Evolutionary conservation across 2,329 filamentous ascomycete species (phyloP).

Genomic region (Annulohypoxylon truncatum): DNA sequence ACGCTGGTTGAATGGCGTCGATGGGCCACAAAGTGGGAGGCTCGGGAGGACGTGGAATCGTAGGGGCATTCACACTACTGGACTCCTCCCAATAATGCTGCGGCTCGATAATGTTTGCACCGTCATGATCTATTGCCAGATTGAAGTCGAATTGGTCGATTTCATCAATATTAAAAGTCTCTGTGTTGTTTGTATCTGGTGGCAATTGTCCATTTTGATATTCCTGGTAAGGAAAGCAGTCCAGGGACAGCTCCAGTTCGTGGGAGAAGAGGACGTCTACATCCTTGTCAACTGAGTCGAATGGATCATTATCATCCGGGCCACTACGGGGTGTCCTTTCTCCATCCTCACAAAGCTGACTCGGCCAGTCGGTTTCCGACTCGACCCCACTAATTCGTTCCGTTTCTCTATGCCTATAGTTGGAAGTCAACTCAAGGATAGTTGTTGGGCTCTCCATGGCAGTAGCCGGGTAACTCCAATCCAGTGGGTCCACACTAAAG

Average conservation of each 20-base stretch:
- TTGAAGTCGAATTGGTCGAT: background rate
- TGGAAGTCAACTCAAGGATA: background rate
- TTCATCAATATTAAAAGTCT: background rate
- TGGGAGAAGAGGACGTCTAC: background rate
- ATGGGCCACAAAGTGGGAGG: background rate
- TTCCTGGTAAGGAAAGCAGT: too few species aligned
- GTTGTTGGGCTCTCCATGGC: background rate
- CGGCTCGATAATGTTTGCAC: slow-evolving; percentile 1
- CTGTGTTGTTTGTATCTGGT: background rate
- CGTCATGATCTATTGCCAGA: background rate
- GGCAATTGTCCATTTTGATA: too few species aligned
- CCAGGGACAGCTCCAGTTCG: too few species aligned
- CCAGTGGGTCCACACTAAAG: background rate
- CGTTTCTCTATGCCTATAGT: background rate
- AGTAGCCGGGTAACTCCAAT: background rate
- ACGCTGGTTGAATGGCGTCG: background rate
- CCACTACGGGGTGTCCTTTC: slow-evolving; percentile 20
- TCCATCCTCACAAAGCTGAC: background rate
- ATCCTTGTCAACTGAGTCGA: background rate
- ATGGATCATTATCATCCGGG: background rate
- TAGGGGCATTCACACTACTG: background rate
- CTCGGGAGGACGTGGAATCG: background rate
- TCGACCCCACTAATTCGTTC: background rate
- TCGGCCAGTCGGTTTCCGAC: background rate
- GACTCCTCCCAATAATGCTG: background rate